These are phyloP conservation scores for Endocarpon pusillum DNA, from an alignment of 495 filamentous ascomycete species.

Conservation along the genomic window DNA sequence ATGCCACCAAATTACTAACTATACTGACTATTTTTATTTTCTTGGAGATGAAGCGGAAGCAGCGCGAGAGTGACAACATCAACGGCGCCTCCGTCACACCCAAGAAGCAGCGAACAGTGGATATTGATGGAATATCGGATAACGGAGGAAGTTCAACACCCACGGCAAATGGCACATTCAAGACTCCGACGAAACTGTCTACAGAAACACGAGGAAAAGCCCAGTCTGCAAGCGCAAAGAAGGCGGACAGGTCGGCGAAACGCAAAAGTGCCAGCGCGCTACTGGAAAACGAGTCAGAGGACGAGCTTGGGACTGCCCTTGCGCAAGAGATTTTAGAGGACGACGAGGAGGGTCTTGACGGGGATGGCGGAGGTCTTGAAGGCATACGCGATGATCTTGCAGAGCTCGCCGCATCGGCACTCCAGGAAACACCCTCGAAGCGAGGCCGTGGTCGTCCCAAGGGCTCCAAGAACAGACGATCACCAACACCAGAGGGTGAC, in stretches of 20 bases:
- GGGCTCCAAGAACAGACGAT: constrained; percentile 44
- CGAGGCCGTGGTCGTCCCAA: constrained; percentile 41
- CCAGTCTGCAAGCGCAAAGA: constrained; percentile 31
- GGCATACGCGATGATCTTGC: constrained; percentile 20
- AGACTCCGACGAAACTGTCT: neutral
- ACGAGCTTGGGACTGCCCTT: constrained; percentile 54
- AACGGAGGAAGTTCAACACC: constrained; percentile 1
- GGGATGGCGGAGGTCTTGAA: constrained; percentile 23
- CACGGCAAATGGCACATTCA: neutral
- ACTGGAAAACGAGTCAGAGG: constrained; percentile 56
- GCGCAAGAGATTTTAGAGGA: constrained; percentile 53
- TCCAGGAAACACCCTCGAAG: constrained; percentile 33
- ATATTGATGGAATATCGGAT: no score
- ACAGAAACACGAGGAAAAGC: constrained; percentile 3
- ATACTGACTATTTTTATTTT: no score
- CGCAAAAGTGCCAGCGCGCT: constrained; percentile 66
- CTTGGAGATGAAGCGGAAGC: neutral
- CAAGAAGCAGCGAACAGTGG: no score
- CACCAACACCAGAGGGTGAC: constrained; percentile 62
- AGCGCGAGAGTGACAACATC: neutral
- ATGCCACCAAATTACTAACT: no score
- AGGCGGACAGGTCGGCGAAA: constrained; percentile 67
- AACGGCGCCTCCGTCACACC: no score
- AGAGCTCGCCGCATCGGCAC: constrained; percentile 12
- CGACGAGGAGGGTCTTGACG: constrained; percentile 17